Base-by-base conservation (phyloP, 257 asterid genomes). In the Coffea eugenioides region DNA sequence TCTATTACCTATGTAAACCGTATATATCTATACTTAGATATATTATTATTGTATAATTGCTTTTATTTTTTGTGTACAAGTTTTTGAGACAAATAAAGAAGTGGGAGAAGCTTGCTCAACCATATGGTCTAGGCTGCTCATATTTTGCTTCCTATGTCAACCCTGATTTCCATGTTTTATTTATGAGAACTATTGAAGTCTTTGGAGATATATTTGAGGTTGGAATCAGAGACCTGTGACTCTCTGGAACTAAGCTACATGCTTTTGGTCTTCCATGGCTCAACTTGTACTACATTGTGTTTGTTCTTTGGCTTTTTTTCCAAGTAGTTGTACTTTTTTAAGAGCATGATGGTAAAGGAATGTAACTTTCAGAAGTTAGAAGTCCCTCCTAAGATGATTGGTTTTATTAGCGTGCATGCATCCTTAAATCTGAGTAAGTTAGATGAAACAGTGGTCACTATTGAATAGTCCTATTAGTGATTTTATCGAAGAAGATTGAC, bases 71-170 rank as follows among this genome's bases (percentile, higher is more conserved):
- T 31, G 31, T 31, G 31, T 31, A 31, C 31, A 31, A 31, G 31
- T 31, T 31, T 31, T 31, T 1, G 31, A 31, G 31, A 31, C 31
- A 31, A 31, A 31, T 31, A 31, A 31, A 31, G 31, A 31, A 31
- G 31, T 31, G 61, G 82, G 74, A 46, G 43, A 78, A 46, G 56
- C 76, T n/a, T 45, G 39, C 69, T 67, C 54, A 46, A 20, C 46
- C 41, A 18, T 59, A 45, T 65, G 45, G 41, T 27, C 34, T 69
- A 1, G 23, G 23, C 9, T 34, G 39, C 20, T 11, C 9, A 31
- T 23, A 27, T 5, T 67, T 0, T 39, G 56, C 16, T 25, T 71
- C 54, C 56, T 75, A 59, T 71, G 31, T 51, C 75, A 12, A 41
- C 76, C 46, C 74, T 66, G 74, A 59, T 71, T 27, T 62, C 5